Conservation (phyloP, 192 early-diverging fungal species). For the Umbelopsis vinacea region DNA sequence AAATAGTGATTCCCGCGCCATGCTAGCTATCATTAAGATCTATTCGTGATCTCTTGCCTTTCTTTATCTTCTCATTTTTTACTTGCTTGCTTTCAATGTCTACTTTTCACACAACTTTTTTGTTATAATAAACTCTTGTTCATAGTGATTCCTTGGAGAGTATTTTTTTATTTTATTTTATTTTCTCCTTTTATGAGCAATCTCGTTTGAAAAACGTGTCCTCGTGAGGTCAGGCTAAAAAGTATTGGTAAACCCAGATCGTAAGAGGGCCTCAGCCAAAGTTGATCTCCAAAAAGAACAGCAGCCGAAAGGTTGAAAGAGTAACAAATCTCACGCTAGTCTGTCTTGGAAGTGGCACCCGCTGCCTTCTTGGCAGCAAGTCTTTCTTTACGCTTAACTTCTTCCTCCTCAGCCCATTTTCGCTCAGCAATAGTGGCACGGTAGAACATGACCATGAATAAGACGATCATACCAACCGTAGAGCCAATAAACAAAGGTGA, state of each 20-base stretch:
- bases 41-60: neutral
- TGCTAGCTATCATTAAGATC: neutral
- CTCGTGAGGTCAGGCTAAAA: no score
- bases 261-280: no score
- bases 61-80: neutral
- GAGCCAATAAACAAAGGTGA: neutral
- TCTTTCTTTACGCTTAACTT: neutral
- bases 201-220: no score
- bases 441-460: neutral
- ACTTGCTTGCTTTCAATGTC: neutral
- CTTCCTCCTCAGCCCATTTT: neutral
- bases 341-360: neutral
- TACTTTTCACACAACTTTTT: neutral
- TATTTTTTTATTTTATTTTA: no score
- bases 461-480: neutral
- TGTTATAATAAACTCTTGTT: neutral
- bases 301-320: no score
- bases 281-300: no score
- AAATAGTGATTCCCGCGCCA: neutral
- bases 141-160: no score
- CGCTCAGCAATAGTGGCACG: conserved; percentile 2
- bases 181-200: no score
- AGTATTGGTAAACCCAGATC: no score
- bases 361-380: conserved; percentile 12
- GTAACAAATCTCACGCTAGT: no score